phyloP scores from a whole-genome alignment of 495 filamentous ascomycete species.

The Penicillium canariense region DNA sequence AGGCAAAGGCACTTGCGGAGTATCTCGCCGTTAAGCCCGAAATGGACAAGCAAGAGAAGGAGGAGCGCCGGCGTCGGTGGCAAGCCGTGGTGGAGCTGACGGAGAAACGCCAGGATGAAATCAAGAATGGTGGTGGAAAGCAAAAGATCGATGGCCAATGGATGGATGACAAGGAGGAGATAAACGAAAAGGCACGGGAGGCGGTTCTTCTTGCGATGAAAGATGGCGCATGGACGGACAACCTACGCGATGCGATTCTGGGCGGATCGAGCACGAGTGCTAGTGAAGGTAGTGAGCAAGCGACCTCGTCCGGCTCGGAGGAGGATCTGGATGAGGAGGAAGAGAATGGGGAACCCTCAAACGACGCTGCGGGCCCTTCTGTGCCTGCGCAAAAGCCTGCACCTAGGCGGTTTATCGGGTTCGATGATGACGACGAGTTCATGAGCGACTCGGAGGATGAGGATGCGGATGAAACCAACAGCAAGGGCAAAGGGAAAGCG shows the following conservation, averaged over 20 bases:
- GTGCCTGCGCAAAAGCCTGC: conserved; percentile 24
- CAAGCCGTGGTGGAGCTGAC: conserved; percentile 79
- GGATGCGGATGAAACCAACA: conserved; percentile 24
- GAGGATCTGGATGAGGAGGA: conserved; percentile 51
- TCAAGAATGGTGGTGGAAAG: conserved; percentile 63
- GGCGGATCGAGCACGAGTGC: conserved; percentile 50
- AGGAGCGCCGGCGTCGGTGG: conserved; percentile 76
- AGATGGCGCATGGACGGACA: conserved; percentile 53
- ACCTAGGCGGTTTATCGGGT: conserved; percentile 67
- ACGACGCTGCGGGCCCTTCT: conserved; percentile 29
- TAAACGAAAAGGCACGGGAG: conserved; percentile 75
- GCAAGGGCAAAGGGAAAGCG: conserved; percentile 44
- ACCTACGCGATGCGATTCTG: conserved; percentile 41
- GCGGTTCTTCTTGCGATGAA: conserved; percentile 78
- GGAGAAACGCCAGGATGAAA: conserved; percentile 76
- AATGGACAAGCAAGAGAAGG: conserved; percentile 90
- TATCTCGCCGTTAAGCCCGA: conserved; percentile 95
- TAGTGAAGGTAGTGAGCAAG: conserved; percentile 46
- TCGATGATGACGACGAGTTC: conserved; percentile 89
- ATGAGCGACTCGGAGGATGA: conserved; percentile 75
- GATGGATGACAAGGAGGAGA: conserved; percentile 89
- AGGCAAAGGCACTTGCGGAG: conserved; percentile 91
- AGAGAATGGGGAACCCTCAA: conserved; percentile 24
- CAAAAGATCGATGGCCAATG: conserved; percentile 82
- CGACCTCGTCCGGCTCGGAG: conserved; percentile 40